Evolutionary conservation across 1,139 yeast genomes (phyloP).

Genomic region (Yamadazyma sp.): DNA sequence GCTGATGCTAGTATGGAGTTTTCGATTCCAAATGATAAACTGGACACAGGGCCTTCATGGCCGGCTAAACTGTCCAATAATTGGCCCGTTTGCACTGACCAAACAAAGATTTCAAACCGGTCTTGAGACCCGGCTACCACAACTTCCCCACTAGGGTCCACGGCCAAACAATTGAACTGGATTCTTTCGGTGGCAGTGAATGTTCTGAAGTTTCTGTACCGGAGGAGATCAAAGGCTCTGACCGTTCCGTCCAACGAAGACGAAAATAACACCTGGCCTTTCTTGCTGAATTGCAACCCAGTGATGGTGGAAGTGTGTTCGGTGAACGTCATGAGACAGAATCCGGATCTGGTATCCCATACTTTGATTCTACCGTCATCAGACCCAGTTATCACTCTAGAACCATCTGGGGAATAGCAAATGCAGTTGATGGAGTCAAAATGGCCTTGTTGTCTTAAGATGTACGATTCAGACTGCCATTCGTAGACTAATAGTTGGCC

Average conservation of each 20-base stretch:
- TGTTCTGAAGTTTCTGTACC: conserved; percentile 92
- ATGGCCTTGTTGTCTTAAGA: conserved; percentile 95
- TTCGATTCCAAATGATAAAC: conserved; percentile 82
- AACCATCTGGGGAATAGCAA: conserved; percentile 93
- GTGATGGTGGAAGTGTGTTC: conserved; percentile 92
- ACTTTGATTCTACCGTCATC: conserved; percentile 97
- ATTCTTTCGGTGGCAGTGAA: conserved; percentile 88
- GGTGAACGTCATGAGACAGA: conserved; percentile 85
- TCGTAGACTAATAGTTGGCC: conserved; percentile 97
- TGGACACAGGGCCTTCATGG: conserved; percentile 94
- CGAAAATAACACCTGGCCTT: conserved; percentile 87
- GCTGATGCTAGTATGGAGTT: conserved; percentile 82
- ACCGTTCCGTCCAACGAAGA: conserved; percentile 95
- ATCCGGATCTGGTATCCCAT: conserved; percentile 94
- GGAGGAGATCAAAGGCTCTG: conserved; percentile 91
- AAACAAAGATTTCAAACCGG: conserved; percentile 84
- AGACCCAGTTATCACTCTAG: conserved; percentile 87
- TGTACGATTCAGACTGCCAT: conserved; percentile 98
- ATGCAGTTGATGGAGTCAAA: conserved; percentile 85
- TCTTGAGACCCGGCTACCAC: conserved; percentile 95
- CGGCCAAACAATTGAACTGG: conserved; percentile 87
- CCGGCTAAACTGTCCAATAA: conserved; percentile 84
- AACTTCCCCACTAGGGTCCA: conserved; percentile 96
- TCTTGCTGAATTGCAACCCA: conserved; percentile 79
- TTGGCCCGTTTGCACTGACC: conserved; percentile 98